Conservation (phyloP, 1,284 basidiomycete genomes). For the Leccinum discolor region DNA sequence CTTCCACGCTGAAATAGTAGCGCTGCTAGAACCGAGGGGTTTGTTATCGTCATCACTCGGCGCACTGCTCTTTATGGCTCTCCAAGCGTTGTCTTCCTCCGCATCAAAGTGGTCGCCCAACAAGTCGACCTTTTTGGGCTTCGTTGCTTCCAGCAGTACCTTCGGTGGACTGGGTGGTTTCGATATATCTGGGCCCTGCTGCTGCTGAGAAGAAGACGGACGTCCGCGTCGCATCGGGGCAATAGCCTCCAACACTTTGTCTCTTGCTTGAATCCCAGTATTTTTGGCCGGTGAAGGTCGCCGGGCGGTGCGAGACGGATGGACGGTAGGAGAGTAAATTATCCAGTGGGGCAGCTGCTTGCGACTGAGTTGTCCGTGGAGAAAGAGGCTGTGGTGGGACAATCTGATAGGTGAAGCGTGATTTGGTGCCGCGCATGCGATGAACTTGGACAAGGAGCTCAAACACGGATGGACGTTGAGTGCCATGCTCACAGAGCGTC, state of each 20-base stretch:
- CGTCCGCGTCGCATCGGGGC: conserved; percentile 78
- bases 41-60: conserved; percentile 24
- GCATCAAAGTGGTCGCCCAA: conserved; percentile 42
- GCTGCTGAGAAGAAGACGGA: conserved; percentile 43
- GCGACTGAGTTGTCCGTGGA: conserved; percentile 36
- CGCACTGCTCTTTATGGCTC: conserved; percentile 32
- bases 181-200: conserved; percentile 31
- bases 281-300: conserved; percentile 22
- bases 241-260: conserved; percentile 74
- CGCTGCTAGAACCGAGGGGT: conserved; percentile 37
- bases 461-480: conserved; percentile 81
- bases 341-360: conserved; percentile 28
- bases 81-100: conserved; percentile 60
- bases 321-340: conserved; percentile 42
- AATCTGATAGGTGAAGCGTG: conserved; percentile 70
- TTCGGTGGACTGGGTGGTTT: conserved; percentile 44
- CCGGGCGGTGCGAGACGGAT: conserved; percentile 26
- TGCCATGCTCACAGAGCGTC: conserved; percentile 87
- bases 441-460: conserved; percentile 80
- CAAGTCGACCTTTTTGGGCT: conserved; percentile 36
- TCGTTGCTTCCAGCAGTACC: conserved; percentile 14
- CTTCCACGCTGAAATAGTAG: conserved; percentile 34
- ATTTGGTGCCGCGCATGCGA: conserved; percentile 81
- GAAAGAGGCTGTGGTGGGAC: conserved; percentile 50
- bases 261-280: conserved; percentile 63